phyloP scores from a whole-genome alignment of 441 rosid species.

The Gossypium lobatum region DNA sequence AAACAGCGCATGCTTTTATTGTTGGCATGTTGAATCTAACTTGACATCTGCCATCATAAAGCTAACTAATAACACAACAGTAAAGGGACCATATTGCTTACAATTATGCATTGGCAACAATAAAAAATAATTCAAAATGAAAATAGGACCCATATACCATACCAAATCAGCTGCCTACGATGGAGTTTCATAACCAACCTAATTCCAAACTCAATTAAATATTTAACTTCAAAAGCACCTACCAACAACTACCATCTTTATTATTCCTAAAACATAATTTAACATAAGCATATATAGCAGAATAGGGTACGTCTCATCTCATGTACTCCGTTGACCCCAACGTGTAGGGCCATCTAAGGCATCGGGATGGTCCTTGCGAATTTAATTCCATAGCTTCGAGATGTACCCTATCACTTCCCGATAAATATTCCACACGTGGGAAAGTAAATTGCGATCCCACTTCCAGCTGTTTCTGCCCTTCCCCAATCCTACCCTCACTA shows the following conservation, averaged over 20 bases:
- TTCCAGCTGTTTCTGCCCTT: not conserved
- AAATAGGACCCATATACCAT: too few relatives aligned
- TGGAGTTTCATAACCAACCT: not conserved
- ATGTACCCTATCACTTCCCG: slow-evolving; percentile 19
- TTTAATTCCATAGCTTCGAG: slow-evolving; percentile 14
- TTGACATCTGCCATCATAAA: slow-evolving; percentile 12
- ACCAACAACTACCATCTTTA: not conserved
- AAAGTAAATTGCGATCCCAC: slow-evolving; percentile 3
- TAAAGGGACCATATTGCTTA: not conserved
- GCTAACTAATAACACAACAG: not conserved
- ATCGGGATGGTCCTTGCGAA: slow-evolving; percentile 20
- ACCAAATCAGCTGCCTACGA: not conserved
- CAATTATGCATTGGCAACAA: not conserved
- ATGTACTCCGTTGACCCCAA: not conserved
- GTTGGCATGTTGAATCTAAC: not conserved
- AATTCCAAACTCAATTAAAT: slow-evolving; percentile 14
- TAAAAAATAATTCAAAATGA: not conserved
- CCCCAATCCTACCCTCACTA: not conserved
- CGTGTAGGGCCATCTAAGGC: slow-evolving; percentile 22
- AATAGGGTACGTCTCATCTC: not conserved
- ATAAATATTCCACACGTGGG: slow-evolving; percentile 24
- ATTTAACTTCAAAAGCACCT: not conserved
- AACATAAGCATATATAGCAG: not conserved
- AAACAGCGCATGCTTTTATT: not conserved
- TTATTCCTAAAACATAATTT: not conserved